Conservation (phyloP, 352 stramenopile species). For the Phytophthora fragariaefolia region DNA sequence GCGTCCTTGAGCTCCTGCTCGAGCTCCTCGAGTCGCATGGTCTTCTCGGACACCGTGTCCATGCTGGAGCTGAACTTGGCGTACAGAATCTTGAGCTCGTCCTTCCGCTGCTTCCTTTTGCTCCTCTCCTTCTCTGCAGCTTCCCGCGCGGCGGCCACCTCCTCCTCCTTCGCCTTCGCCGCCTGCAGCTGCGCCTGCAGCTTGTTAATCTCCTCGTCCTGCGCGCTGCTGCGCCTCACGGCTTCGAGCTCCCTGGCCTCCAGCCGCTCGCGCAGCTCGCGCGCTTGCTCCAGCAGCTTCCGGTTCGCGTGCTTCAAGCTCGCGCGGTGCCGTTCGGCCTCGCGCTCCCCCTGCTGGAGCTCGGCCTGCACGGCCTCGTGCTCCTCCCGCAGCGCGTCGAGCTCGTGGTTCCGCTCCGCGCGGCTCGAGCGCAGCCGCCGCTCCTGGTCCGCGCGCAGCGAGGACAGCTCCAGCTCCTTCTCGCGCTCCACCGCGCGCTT, state of each 20-base stretch:
- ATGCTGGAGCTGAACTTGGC: constrained; percentile 42
- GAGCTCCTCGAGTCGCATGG: constrained; percentile 51
- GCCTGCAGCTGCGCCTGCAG: constrained; percentile 39
- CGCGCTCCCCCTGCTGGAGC: constrained; percentile 21
- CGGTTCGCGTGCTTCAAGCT: constrained; percentile 12
- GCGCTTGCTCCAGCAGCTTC: constrained; percentile 28
- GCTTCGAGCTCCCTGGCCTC: constrained; percentile 29
- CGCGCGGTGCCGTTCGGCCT: no score
- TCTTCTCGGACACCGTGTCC: constrained; percentile 43
- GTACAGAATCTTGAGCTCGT: constrained; percentile 46
- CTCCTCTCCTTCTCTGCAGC: constrained; percentile 20
- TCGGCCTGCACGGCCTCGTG: constrained; percentile 33
- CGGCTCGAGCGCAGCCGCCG: constrained; percentile 33
- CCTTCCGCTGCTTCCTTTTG: constrained; percentile 29
- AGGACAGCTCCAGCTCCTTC: constrained; percentile 50
- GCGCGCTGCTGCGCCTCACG: constrained; percentile 22
- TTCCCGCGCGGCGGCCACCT: constrained; percentile 16
- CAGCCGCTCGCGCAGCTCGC: constrained; percentile 26
- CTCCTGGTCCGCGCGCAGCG: constrained; percentile 38
- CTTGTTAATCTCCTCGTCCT: constrained; percentile 38
- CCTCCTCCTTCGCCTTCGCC: constrained; percentile 21
- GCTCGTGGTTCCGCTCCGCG: constrained; percentile 32
- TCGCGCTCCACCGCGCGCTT: constrained; percentile 46
- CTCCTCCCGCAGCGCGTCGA: constrained; percentile 26
- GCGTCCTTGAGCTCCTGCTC: constrained; percentile 26